phyloP scores from a whole-genome alignment of 2,329 filamentous ascomycete species.

The Diaporthe citri region DNA sequence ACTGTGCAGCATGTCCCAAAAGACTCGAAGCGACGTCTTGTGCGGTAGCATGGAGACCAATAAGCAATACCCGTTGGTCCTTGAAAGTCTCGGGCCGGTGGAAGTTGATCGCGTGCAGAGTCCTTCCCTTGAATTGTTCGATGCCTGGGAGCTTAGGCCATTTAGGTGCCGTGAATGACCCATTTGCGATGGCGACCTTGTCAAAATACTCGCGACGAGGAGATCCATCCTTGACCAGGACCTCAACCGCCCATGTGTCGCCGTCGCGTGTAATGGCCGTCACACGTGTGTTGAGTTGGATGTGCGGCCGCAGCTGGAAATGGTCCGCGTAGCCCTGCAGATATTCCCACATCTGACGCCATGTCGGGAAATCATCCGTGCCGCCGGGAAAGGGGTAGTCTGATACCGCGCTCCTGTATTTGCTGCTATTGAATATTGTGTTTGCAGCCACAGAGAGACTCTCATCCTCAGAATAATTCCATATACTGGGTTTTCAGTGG shows the following conservation, averaged over 20 bases:
- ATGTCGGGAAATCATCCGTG: slow-evolving; percentile 35
- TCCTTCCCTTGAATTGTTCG: slow-evolving; percentile 33
- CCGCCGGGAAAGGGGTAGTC: slow-evolving; percentile 37
- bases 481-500: neutral
- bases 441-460: slow-evolving; percentile 33
- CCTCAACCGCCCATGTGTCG: slow-evolving; percentile 3
- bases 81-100: slow-evolving; percentile 30
- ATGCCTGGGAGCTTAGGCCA: slow-evolving; percentile 30
- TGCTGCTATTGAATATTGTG: slow-evolving; percentile 40
- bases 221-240: neutral
- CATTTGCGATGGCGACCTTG: slow-evolving; percentile 26
- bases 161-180: slow-evolving; percentile 2
- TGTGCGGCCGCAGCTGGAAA: slow-evolving; percentile 28
- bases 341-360: slow-evolving; percentile 28
- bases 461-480: slow-evolving; percentile 36
- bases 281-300: slow-evolving; percentile 22
- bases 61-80: slow-evolving; percentile 35
- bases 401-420: slow-evolving; percentile 34
- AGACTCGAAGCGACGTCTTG: slow-evolving; percentile 35
- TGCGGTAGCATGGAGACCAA: slow-evolving; percentile 38
- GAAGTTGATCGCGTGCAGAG: slow-evolving; percentile 37
- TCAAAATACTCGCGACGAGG: neutral
- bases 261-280: neutral
- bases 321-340: slow-evolving; percentile 37
- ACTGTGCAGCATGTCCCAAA: slow-evolving; percentile 13